These are phyloP conservation scores for Cucumis cinereus DNA, from an alignment of 306 rosid genomes.

Conservation along the genomic window DNA sequence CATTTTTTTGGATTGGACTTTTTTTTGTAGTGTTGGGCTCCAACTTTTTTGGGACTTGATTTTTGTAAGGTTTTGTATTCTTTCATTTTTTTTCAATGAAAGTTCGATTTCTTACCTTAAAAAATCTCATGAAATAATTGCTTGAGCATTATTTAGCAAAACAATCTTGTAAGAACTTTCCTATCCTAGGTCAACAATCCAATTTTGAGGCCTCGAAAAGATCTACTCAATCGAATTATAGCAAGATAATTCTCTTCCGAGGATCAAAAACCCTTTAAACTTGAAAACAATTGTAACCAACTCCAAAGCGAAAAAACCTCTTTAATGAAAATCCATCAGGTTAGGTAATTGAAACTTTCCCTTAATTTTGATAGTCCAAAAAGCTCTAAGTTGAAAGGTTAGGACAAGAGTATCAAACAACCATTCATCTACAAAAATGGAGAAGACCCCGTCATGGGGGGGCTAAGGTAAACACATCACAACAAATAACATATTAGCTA, in stretches of 20 bases:
- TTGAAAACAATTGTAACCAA: background rate
- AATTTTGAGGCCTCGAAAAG: background rate
- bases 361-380: background rate
- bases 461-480: background rate
- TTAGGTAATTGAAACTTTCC: background rate
- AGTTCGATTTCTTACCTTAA: too few species aligned
- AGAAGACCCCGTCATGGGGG: background rate
- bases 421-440: background rate
- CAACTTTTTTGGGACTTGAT: background rate
- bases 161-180: background rate
- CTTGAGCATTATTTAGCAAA: background rate
- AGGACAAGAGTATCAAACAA: background rate
- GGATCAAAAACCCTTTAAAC: background rate
- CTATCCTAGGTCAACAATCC: background rate
- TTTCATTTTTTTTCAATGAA: too few species aligned
- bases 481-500: background rate
- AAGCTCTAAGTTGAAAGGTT: background rate
- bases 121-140: too few species aligned
- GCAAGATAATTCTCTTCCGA: background rate
- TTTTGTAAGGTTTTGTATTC: too few species aligned
- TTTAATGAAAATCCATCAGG: background rate
- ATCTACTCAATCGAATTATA: background rate
- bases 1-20: too few species aligned
- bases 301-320: background rate
- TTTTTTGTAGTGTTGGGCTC: background rate